Percentiles rank a stretch among this genome's conserved stretches.
These are phyloP conservation scores for Lipomyces spencermartinsiae DNA, from an alignment of 805 yeast genomes.

Conservation along the genomic window DNA sequence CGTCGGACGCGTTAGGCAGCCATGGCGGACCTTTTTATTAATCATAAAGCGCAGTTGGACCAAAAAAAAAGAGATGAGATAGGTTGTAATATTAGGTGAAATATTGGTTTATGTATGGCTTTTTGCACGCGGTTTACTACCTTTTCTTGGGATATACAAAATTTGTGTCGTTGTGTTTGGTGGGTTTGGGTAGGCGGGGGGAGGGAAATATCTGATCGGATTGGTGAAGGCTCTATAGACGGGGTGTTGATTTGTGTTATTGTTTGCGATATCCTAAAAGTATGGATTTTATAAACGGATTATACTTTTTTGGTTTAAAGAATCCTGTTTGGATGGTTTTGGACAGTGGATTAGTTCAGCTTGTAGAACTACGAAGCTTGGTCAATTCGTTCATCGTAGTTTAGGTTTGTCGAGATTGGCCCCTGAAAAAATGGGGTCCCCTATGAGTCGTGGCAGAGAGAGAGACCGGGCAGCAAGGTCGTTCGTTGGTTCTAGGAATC, in stretches of 20 bases:
- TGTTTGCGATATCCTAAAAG: background rate
- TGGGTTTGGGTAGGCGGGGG: background rate
- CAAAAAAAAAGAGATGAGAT: background rate
- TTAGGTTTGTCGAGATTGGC: background rate
- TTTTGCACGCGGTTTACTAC: background rate
- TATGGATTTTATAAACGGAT: background rate
- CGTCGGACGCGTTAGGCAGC: background rate
- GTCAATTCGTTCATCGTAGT: background rate
- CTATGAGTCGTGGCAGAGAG: too few relatives aligned
- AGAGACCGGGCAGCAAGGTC: too few relatives aligned
- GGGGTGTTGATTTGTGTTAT: background rate
- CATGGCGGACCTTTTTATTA: conserved; percentile 1
- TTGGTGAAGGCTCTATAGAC: background rate
- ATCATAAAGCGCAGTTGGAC: background rate
- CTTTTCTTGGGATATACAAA: background rate
- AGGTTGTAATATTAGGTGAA: background rate
- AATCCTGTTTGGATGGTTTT: background rate
- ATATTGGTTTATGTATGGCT: background rate
- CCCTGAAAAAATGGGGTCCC: background rate
- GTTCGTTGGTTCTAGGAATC: background rate
- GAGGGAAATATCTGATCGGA: background rate
- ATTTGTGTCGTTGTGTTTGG: background rate
- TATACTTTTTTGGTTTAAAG: background rate
- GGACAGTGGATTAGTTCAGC: background rate
- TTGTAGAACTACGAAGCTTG: too few relatives aligned